phyloP scores from a whole-genome alignment of 2,329 filamentous ascomycete species.

The Furcasterigmium furcatum region DNA sequence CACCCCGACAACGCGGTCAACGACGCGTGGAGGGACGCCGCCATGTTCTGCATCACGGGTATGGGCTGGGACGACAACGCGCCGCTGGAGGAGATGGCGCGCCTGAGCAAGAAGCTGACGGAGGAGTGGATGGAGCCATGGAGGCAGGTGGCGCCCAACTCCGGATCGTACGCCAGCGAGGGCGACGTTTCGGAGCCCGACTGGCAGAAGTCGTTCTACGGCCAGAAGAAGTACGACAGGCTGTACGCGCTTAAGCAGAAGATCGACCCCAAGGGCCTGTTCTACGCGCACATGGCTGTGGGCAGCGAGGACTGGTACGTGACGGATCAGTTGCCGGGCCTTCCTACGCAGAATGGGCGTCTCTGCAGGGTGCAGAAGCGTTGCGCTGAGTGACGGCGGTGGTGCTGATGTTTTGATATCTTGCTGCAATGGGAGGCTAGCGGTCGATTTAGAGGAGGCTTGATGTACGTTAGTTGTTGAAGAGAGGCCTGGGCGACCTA shows the following conservation, averaged over 20 bases:
- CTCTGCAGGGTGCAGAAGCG: slow-evolving; percentile 6
- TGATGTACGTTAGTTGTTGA: too few relatives aligned
- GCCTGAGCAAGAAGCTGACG: slow-evolving; percentile 23
- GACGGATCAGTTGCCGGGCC: slow-evolving; percentile 5
- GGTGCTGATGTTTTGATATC: too few relatives aligned
- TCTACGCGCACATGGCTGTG: slow-evolving; percentile 23
- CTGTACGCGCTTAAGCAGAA: slow-evolving; percentile 23
- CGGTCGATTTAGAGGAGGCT: too few relatives aligned
- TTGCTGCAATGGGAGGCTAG: too few relatives aligned
- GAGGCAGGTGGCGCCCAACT: slow-evolving; percentile 18
- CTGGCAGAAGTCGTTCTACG: slow-evolving; percentile 24
- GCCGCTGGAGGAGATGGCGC: slow-evolving; percentile 7
- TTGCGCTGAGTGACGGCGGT: too few relatives aligned
- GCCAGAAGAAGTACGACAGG: slow-evolving; percentile 19
- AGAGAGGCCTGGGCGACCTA: too few relatives aligned
- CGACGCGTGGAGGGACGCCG: slow-evolving; percentile 42
- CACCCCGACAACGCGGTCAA: slow-evolving; percentile 30
- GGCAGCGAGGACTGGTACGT: slow-evolving; percentile 21
- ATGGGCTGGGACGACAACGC: slow-evolving; percentile 6
- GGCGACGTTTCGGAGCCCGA: slow-evolving; percentile 25
- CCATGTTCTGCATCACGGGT: slow-evolving; percentile 27
- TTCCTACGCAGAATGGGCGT: slow-evolving; percentile 5
- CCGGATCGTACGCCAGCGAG: slow-evolving; percentile 25
- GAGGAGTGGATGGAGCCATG: slow-evolving; percentile 24
- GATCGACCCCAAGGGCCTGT: slow-evolving; percentile 23